Percentiles rank a stretch among this genome's conserved stretches.
These are phyloP conservation scores for Arabidopsis suecica DNA, from an alignment of 345 rosid species.

Conservation along the genomic window DNA sequence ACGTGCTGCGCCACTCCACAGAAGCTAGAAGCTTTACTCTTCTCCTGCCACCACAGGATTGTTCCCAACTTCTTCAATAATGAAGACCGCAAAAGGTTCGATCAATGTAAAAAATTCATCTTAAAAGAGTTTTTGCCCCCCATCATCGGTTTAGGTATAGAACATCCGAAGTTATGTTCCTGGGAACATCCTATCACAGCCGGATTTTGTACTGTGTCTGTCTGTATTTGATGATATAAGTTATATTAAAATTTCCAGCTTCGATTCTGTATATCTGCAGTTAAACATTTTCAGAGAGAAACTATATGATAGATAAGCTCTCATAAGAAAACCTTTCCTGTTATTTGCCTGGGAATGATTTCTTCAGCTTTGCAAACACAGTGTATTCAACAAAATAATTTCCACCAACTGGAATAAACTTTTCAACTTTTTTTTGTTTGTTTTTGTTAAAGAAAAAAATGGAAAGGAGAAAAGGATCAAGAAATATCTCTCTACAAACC, in stretches of 20 bases:
- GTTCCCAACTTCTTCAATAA: constrained; percentile 4
- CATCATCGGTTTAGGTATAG: constrained; percentile 10
- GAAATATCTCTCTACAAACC: not conserved
- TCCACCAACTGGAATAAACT: not conserved
- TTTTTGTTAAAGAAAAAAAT: constrained; percentile 2
- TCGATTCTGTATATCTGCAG: not conserved
- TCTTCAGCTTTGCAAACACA: not conserved
- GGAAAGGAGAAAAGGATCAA: not conserved
- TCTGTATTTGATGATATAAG: constrained; percentile 27
- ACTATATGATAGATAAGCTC: not conserved
- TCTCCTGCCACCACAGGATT: constrained; percentile 7
- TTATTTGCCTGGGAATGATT: not conserved
- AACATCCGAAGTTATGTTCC: not conserved
- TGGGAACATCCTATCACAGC: not conserved
- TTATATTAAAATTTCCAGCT: constrained; percentile 2
- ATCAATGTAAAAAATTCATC: not conserved
- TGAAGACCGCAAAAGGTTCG: constrained; percentile 2
- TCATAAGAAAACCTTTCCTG: not conserved
- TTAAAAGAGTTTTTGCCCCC: constrained; percentile 16
- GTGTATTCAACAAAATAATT: not conserved
- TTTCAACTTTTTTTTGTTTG: constrained; percentile 8
- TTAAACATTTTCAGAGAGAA: not conserved
- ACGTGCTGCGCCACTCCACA: constrained; percentile 82
- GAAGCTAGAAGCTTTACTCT: constrained; percentile 50
- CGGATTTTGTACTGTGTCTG: constrained; percentile 22